Conservation (phyloP, 1,284 basidiomycete species). For the Boletus semigastroideus region DNA sequence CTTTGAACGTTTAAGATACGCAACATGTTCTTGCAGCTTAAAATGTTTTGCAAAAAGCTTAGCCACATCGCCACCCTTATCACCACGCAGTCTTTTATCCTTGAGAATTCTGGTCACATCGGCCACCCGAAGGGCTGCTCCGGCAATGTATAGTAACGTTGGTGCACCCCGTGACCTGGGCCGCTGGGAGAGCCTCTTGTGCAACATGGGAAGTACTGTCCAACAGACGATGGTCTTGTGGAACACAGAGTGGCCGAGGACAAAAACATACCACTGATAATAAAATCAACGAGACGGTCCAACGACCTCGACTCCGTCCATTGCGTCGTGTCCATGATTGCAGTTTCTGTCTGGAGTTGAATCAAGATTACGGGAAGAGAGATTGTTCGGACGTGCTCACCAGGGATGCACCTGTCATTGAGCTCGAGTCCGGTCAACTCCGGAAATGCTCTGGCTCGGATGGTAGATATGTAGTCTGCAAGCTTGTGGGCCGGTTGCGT, state of each 20-base stretch:
- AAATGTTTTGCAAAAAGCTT: constrained; percentile 87
- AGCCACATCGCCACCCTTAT: constrained; percentile 80
- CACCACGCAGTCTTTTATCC: constrained; percentile 63
- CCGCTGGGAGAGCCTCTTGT: constrained; percentile 65
- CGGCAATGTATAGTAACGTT: constrained; percentile 72
- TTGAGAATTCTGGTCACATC: constrained; percentile 73
- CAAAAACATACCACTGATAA: constrained; percentile 55
- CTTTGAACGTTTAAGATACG: constrained; percentile 72
- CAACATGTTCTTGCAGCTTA: constrained; percentile 77
- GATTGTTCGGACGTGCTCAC: constrained; percentile 42
- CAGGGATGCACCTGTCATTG: constrained; percentile 68
- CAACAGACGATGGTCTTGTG: neutral
- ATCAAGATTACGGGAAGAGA: constrained; percentile 36
- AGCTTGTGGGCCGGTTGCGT: constrained; percentile 54
- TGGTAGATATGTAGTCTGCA: constrained; percentile 57
- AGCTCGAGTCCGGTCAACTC: constrained; percentile 70
- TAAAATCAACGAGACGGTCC: constrained; percentile 70
- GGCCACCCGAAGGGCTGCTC: constrained; percentile 76
- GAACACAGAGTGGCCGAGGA: neutral
- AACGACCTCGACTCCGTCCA: constrained; percentile 70
- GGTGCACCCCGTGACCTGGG: constrained; percentile 76
- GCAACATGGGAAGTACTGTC: constrained; percentile 66
- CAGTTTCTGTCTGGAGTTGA: constrained; percentile 61
- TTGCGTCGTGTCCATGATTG: constrained; percentile 70
- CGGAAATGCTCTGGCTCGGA: constrained; percentile 65